Base-by-base conservation (phyloP, 768 basidiomycete genomes). In the Amanita pseudoporphyria region DNA sequence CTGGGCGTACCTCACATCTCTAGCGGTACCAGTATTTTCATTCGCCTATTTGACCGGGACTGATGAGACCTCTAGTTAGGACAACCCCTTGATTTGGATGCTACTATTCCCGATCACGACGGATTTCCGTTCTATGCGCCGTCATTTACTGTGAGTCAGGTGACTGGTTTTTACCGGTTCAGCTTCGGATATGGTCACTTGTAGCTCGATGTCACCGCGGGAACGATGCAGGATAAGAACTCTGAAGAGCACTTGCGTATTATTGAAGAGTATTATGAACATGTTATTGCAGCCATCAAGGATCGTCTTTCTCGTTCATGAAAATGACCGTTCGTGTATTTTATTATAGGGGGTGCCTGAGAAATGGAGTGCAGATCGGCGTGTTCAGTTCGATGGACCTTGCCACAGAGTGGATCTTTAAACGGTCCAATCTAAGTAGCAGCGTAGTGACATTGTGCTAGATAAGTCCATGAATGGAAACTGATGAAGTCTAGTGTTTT, bases 1-100 rank as follows among this genome's bases (percentile, higher is more conserved):
- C 0, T 96, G 91, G 90, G 71, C 88, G 1, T 81, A 81, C 57
- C 65, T 93, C 14, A 95, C 92, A 1, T 83, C 84, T 0, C 66
- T 87, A 3, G 77, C 78, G 24, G 87, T 91, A 56, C 53, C 84
- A 68, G 9, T 35, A 1, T 40, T 33, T 44, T 48, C 22, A 26
- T 33, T 7, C 18, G 1, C 12, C 24, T 18, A 45, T 18, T 1
- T 46, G 33, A 26, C n/a, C 16, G 16, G n/a, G 21, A 18, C 28
- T 47, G 13, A 35, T 40, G 40, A 18, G 24, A 12, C 16, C 28
- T 9, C 7, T 47, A 91, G 87, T 65, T 78, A 21, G 76, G 71
- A 2, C 64, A 65, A 9, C 73, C 80, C 0, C 67, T 89, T 2
- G 58, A 73, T 4, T 57, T 79, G 5, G 84, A 89, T 9, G 69